Base-by-base conservation (phyloP, 345 rosid species). In the Salix brachista region DNA sequence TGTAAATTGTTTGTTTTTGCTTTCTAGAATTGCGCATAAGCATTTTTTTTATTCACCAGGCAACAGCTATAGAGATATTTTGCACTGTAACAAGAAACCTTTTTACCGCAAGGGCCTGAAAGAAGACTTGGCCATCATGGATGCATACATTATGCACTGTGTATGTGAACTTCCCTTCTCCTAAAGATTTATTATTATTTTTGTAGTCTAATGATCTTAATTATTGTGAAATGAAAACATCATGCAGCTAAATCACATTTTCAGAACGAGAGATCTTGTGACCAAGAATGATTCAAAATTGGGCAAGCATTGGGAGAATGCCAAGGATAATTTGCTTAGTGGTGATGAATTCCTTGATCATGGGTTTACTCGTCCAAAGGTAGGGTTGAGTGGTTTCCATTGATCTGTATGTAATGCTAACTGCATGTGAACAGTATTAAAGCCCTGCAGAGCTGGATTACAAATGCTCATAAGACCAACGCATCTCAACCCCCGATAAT, bases 311-410 rank as follows among this genome's bases (percentile, higher is more conserved):
- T 84, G 80, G 84, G 88, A 78, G 72, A 73, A 75, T 52, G 73
- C 86, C 39, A 75, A 79, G 71, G 92, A 77, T 61, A 75, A 83
- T 69, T 80, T 88, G 46, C 82, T 91, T 74, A 69, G 79, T 86
- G 86, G 78, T 60, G 90, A 87, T 86, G 84, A 73, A 76, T 88
- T 87, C 75, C 93, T 86, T 84, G 99, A 95, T 83, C 97, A 83
- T 69, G 99, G 99, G 72, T 95, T 92, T 81, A 91, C 99, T 77
- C 99, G 99, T 84, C 93, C 99, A 23, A 93, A 95, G 99, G 99
- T 95, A 82, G 60, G 42, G 18, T 77, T 41, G 19, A 71, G 70
- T 80, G 66, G 36, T 60, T 69, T 56, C 42, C 3, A 44, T 7
- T 62, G 30, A n/a, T 71, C 25, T 26, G 62, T 46, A 62, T 48